Percentiles rank a stretch among this genome's conserved stretches.
These are phyloP conservation scores for Cryptosporidium andersoni DNA, from an alignment of 169 alveolate species.

Conservation along the genomic window DNA sequence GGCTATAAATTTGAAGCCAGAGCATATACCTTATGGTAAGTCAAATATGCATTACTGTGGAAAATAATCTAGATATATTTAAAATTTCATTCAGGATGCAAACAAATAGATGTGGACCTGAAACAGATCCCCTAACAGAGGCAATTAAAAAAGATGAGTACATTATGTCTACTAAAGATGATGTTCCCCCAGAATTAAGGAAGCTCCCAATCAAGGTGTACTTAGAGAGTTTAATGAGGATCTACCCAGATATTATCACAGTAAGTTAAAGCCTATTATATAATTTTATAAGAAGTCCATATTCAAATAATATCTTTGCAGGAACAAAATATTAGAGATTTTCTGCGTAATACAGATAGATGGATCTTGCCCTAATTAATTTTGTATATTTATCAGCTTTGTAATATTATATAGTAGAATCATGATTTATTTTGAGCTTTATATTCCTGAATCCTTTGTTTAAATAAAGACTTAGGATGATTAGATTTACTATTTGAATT, in stretches of 20 bases:
- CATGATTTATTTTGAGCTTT: neutral
- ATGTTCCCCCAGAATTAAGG: constrained; percentile 26
- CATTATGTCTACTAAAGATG: constrained; percentile 39
- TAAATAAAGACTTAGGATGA: constrained; percentile 27
- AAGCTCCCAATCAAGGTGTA: constrained; percentile 39
- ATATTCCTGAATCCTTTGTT: constrained; percentile 37
- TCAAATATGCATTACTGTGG: neutral
- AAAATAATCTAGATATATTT: neutral
- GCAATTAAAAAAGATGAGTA: constrained; percentile 61
- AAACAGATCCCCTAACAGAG: constrained; percentile 61
- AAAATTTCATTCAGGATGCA: constrained; percentile 37
- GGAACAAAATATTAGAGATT: constrained; percentile 70
- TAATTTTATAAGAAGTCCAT: neutral
- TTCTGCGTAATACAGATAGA: constrained; percentile 25
- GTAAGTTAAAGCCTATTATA: constrained; percentile 30
- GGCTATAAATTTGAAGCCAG: constrained; percentile 63
- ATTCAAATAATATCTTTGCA: neutral
- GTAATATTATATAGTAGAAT: neutral
- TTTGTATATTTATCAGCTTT: neutral
- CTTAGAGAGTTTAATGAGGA: constrained; percentile 31
- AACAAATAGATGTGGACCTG: constrained; percentile 65
- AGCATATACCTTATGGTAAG: constrained; percentile 56
- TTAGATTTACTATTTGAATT: neutral
- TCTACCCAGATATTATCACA: constrained; percentile 48
- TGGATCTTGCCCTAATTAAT: constrained; percentile 58